A percentile compares a stretch with the other conserved stretches of the same genome.
These are phyloP conservation scores for Dioscorea cayenensis DNA, from an alignment of 116 monocot genomes.

Conservation along the genomic window DNA sequence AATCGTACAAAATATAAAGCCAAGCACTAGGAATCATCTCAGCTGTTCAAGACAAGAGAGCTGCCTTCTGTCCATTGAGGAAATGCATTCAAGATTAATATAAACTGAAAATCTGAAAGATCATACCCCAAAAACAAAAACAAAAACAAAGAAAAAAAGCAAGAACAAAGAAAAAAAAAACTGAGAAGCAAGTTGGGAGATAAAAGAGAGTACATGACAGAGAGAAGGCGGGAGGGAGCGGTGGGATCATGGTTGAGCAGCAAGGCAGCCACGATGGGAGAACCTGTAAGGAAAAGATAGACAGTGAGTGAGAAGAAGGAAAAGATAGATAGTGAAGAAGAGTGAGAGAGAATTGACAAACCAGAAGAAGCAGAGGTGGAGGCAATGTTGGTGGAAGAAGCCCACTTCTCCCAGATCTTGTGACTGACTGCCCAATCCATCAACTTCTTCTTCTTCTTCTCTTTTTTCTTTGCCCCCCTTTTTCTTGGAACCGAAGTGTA, in stretches of 20 bases:
- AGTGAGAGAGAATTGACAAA: background rate
- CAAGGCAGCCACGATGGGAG: slow-evolving; percentile 47
- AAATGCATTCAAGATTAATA: no score
- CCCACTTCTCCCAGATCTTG: slow-evolving; percentile 61
- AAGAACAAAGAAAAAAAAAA: background rate
- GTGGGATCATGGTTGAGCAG: slow-evolving; percentile 56
- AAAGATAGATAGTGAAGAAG: background rate
- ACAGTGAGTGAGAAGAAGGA: no score
- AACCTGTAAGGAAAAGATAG: slow-evolving; percentile 11
- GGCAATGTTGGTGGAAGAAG: slow-evolving; percentile 23
- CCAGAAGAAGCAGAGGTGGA: slow-evolving; percentile 5
- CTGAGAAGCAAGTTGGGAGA: background rate
- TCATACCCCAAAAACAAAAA: no score
- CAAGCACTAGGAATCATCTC: no score
- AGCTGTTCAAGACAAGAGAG: no score
- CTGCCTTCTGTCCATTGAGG: no score
- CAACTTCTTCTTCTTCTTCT: background rate
- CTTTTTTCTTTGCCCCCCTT: background rate
- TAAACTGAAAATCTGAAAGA: no score
- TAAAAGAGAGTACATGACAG: slow-evolving; percentile 25
- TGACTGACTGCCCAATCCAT: slow-evolving; percentile 29
- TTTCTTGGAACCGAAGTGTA: no score
- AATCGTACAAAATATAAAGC: no score
- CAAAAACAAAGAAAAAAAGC: background rate
- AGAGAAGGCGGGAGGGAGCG: slow-evolving; percentile 45